A percentile compares a stretch with the other conserved stretches of the same genome.
Evolutionary conservation across 306 rosid species (phyloP).

Genomic region (Begonia masoniana): DNA sequence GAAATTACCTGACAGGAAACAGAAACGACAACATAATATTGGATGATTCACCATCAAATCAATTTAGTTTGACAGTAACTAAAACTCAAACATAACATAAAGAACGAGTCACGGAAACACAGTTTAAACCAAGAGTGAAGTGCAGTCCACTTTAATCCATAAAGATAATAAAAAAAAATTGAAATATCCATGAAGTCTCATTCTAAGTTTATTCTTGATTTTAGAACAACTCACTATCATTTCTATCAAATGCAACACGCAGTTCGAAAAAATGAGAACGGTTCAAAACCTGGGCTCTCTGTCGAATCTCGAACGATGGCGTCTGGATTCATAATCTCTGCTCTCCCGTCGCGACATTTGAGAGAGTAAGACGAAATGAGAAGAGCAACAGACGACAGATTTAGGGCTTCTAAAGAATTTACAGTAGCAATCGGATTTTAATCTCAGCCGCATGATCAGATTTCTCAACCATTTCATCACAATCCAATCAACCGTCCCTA

Average conservation of each 20-base stretch:
- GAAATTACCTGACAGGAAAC: too few species aligned
- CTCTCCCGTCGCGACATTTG: conserved; percentile 61
- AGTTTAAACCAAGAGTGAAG: not conserved
- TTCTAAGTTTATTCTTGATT: not conserved
- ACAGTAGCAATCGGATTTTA: too few species aligned
- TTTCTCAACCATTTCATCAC: too few species aligned
- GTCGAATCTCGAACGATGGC: conserved; percentile 63
- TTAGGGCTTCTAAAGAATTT: too few species aligned
- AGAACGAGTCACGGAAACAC: not conserved
- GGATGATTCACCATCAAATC: too few species aligned
- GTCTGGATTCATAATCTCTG: conserved; percentile 54
- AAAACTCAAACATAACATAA: too few species aligned
- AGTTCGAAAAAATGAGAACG: conserved; percentile 1
- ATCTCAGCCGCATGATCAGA: too few species aligned
- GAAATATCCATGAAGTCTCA: not conserved
- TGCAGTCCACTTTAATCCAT: not conserved
- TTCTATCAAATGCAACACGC: not conserved
- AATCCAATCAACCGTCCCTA: too few species aligned
- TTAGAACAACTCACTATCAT: not conserved
- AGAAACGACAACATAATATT: too few species aligned
- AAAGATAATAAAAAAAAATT: not conserved
- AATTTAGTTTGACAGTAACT: too few species aligned
- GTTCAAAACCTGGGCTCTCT: conserved; percentile 52
- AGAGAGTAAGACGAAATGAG: not conserved
- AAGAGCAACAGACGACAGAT: too few species aligned